Base-by-base conservation (phyloP, 1,284 basidiomycete genomes). In the Malassezia dermatis region DNA sequence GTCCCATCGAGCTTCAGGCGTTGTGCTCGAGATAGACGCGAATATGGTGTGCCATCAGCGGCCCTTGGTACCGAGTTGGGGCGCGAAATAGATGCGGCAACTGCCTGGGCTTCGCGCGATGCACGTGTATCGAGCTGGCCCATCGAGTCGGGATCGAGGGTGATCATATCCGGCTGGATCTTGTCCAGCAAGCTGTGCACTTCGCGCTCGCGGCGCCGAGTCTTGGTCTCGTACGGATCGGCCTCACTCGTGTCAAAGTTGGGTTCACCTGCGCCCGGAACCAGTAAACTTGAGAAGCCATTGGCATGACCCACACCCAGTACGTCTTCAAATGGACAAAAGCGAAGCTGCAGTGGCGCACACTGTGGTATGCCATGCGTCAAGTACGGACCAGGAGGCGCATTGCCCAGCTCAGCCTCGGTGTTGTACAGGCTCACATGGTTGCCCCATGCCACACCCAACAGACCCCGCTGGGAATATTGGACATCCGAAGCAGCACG, bases 201-300 rank as follows among this genome's bases (percentile, higher is more conserved):
- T 76, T 99, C 94, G 59, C 88, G 80, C 78, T 98, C 94, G 47
- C 88, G 80, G 53, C 89, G 77, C 15, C 85, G 80, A 57, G 83
- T 84, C 76, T 83, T 84, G 64, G 84, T 83, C 76, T 98, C 91
- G 78, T 86, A 96, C 3, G 93, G 89, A 81, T 98, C 91, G 0
- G 88, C 86, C 77, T 98, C 93, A 21, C 80, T 77, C 55, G 86
- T 87, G 75, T 98, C 93, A 73, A 91, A 95, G 79, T 94, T 90
- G 41, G 90, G 83, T 75, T 98, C 91, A 37, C 93, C 93, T 4
- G 85, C 78, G 13, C 93, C 93, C 0, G 93, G 93, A 0, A 98
- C 84, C 51, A 98, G 79, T 42, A 96, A 80, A 44, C 82, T 86
- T 1, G 86, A 87, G 24, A 96, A 79, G 0, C 93, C 93, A 0